Evolutionary conservation across 1,284 basidiomycete genomes (phyloP).

Genomic region (Coniophora puteana): DNA sequence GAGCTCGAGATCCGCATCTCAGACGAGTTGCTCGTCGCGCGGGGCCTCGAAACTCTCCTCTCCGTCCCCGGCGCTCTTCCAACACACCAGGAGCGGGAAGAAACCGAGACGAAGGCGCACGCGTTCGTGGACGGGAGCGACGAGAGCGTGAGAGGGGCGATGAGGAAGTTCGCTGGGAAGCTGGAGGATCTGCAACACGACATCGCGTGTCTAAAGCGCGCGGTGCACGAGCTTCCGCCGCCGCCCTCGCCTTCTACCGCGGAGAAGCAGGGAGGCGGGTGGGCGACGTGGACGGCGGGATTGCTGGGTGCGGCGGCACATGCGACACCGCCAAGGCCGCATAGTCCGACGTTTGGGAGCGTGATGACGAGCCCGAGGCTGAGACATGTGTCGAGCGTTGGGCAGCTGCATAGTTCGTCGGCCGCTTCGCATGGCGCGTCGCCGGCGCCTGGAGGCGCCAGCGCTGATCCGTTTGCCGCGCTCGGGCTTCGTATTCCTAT

Average conservation of each 20-base stretch:
- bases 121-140: constrained; percentile 62
- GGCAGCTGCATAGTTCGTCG: constrained; percentile 19
- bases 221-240: constrained; percentile 41
- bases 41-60: constrained; percentile 72
- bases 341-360: constrained; percentile 57
- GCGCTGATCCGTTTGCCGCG: too few relatives aligned
- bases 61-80: constrained; percentile 50
- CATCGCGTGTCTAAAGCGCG: constrained; percentile 62
- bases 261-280: constrained; percentile 27
- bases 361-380: constrained; percentile 62
- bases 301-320: constrained; percentile 37
- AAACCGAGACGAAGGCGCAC: constrained; percentile 49
- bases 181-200: constrained; percentile 80
- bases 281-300: constrained; percentile 56
- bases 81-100: constrained; percentile 26
- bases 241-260: constrained; percentile 3
- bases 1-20: constrained; percentile 82
- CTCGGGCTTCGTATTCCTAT: constrained; percentile 62
- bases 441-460: background rate
- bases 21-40: constrained; percentile 69
- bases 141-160: constrained; percentile 43
- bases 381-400: constrained; percentile 43
- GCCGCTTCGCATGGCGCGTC: constrained; percentile 12
- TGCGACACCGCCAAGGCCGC: constrained; percentile 29
- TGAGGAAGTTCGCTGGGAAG: constrained; percentile 52